These are phyloP conservation scores for Phialemoniopsis sp. DNA, from an alignment of 2,329 filamentous ascomycete species.

Conservation along the genomic window DNA sequence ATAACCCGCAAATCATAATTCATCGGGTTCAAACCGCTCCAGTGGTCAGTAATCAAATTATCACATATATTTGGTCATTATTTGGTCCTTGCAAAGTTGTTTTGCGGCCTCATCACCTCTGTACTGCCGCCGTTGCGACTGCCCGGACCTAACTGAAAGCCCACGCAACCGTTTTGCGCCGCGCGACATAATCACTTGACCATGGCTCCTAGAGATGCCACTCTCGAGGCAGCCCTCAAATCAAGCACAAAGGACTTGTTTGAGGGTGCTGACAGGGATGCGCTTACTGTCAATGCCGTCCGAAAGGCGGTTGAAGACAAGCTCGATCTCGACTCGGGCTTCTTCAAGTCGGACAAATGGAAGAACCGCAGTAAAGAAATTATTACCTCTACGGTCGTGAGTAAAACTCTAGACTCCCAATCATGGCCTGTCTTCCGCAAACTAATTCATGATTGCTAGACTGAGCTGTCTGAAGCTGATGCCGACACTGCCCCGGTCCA, in stretches of 20 bases:
- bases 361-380: conserved; percentile 54
- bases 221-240: conserved; percentile 40
- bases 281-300: conserved; percentile 53
- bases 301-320: conserved; percentile 47
- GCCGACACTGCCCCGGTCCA: conserved; percentile 4
- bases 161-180: neutral
- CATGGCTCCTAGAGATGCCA: conserved; percentile 36
- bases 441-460: conserved; percentile 5
- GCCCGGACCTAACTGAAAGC: no score
- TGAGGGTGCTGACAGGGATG: conserved; percentile 32
- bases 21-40: no score
- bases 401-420: conserved; percentile 17
- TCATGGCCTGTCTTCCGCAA: conserved; percentile 10
- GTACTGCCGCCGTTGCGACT: no score
- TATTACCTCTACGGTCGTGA: conserved; percentile 52
- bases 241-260: conserved; percentile 43
- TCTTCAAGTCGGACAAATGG: conserved; percentile 47
- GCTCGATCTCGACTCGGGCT: conserved; percentile 42
- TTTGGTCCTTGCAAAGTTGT: no score
- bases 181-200: neutral
- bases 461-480: conserved; percentile 4
- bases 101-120: neutral
- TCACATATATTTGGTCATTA: no score
- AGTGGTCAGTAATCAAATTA: no score
- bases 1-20: no score